Base-by-base conservation (phyloP, 371 early-diverging fungal genomes). In the Entomophthora muscae region DNA sequence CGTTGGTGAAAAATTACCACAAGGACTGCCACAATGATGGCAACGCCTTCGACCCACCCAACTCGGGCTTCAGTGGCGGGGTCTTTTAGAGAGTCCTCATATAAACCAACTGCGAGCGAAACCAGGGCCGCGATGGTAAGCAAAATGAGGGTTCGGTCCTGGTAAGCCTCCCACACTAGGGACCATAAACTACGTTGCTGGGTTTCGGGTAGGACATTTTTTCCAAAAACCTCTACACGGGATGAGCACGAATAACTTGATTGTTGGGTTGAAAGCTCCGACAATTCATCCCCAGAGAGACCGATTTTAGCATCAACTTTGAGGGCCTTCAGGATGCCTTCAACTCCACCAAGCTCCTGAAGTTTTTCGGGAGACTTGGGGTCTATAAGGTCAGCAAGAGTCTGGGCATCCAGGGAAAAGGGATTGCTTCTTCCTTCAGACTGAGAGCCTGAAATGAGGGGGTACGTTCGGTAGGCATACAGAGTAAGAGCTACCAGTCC, bases 71-170 rank as follows among this genome's bases (percentile, higher is more conserved):
- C 65, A 51, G 66, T 66, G 1, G 68, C 70, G n/a, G 66, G 65
- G 22, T 71, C 70, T 3, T 72, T 69, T 63, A 76, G 78, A 7
- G 67, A 58, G 63, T 89, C 89, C 70, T 92, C 84, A 69, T 90
- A 93, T 32, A 95, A 70, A 21, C 95, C 95, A 21, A 91, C 77
- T 27, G 70, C 88, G 3, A 95, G 76, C 1, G 93, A 90, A 21
- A 93, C 80, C 13, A 90, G 65, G 5, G 95, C 90, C 13, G 94
- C 90, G 52, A 87, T 70, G 12, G 81, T 77, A 52, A 92, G 72
- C 12, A 93, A 69, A 27, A 91, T 84, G 78, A 69, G 42, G 33
- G 58, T 62, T 32, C 26, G 28, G 65, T 53, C 58, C 32, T 60
- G 59, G 27, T 52, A 52, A 7, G 66, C 59, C 52, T 55, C 53